Evolutionary conservation across 2,329 filamentous ascomycete species (phyloP).

Genomic region (Microdochium trichocladiopsis): DNA sequence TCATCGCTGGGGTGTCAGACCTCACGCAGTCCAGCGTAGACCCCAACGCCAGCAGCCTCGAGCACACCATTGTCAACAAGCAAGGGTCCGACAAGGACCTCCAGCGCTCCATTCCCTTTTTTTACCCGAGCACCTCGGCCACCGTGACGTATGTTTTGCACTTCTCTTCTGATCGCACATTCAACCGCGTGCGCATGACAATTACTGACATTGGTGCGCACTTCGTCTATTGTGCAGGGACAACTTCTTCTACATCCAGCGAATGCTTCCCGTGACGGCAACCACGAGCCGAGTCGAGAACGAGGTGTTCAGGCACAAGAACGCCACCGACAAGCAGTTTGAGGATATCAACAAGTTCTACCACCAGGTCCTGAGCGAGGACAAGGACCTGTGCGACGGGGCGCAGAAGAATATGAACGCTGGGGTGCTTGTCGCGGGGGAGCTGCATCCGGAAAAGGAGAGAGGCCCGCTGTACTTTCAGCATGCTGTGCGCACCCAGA

Average conservation of each 20-base stretch:
- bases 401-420: constrained; percentile 42
- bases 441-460: constrained; percentile 43
- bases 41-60: constrained; percentile 22
- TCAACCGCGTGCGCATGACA: background rate
- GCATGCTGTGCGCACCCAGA: no score
- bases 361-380: constrained; percentile 42
- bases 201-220: background rate
- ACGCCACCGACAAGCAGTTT: constrained; percentile 38
- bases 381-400: constrained; percentile 40
- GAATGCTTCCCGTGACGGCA: constrained; percentile 37
- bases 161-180: background rate
- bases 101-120: constrained; percentile 32
- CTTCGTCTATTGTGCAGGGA: constrained; percentile 14
- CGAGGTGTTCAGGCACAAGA: constrained; percentile 42
- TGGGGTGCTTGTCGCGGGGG: constrained; percentile 42
- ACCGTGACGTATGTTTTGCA: constrained; percentile 28
- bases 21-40: constrained; percentile 26
- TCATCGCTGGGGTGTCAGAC: background rate
- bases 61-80: constrained; percentile 28
- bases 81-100: constrained; percentile 22
- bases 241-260: constrained; percentile 44
- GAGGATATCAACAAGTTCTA: constrained; percentile 37
- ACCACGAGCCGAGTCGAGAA: constrained; percentile 37
- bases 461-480: no score
- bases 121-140: constrained; percentile 29